phyloP scores from a whole-genome alignment of 371 early-diverging fungal species.

The Circinella umbellata region DNA sequence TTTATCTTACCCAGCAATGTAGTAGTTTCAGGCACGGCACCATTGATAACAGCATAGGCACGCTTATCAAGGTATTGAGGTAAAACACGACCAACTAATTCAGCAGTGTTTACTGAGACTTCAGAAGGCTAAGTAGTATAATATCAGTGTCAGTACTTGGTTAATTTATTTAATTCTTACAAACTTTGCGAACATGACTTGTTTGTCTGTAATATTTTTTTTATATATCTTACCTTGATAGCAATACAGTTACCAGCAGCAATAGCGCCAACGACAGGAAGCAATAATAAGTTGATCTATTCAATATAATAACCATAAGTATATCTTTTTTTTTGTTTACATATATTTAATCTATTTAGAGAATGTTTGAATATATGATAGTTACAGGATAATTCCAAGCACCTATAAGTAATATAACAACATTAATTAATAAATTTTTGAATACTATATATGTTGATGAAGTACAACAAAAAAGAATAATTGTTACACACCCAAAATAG shows the following conservation, averaged over 20 bases:
- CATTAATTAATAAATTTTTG: no score
- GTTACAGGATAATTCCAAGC: slow-evolving; percentile 91
- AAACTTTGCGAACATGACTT: no score
- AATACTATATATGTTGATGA: no score
- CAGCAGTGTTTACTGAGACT: slow-evolving; percentile 71
- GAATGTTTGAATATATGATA: not conserved
- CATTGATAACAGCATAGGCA: slow-evolving; percentile 74
- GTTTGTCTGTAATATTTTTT: not conserved
- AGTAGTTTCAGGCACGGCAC: slow-evolving; percentile 77
- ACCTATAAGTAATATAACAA: slow-evolving; percentile 13
- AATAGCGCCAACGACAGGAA: slow-evolving; percentile 86
- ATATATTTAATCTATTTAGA: not conserved
- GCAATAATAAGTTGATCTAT: slow-evolving; percentile 63
- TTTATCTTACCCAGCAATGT: slow-evolving; percentile 54
- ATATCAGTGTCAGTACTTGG: no score
- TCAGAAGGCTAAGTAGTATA: slow-evolving; percentile 75
- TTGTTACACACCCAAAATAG: slow-evolving; percentile 57
- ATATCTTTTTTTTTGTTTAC: not conserved
- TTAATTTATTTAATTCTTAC: no score
- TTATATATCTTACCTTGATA: slow-evolving; percentile 60
- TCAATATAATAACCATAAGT: not conserved
- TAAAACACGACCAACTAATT: slow-evolving; percentile 60
- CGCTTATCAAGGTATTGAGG: slow-evolving; percentile 77
- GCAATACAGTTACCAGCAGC: slow-evolving; percentile 91
- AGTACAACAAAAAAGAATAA: no score